phyloP scores from a whole-genome alignment of 306 rosid species.

The Dalbergia cochinchinensis region DNA sequence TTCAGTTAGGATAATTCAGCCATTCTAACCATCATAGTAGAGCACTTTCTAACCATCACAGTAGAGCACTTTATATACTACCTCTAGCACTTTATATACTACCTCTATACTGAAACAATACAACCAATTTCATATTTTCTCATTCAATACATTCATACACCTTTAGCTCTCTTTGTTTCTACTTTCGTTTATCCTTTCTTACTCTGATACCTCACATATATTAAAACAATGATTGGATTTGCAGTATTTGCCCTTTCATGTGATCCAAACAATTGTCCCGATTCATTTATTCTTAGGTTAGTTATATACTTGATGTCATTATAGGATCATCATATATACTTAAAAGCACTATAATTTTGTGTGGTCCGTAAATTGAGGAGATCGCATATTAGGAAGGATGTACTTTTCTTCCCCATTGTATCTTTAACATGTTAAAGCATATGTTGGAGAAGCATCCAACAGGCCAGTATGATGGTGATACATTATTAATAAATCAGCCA shows the following conservation, averaged over 20 bases:
- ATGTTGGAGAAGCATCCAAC: slow-evolving; percentile 76
- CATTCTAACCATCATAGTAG: too few species aligned
- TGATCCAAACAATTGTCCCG: slow-evolving; percentile 40
- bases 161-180: too few species aligned
- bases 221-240: slow-evolving; percentile 22
- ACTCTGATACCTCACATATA: too few species aligned
- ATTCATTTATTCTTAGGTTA: neutral
- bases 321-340: slow-evolving; percentile 2
- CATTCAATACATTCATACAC: too few species aligned
- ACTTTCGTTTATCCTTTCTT: too few species aligned
- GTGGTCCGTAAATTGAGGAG: slow-evolving; percentile 36
- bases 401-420: slow-evolving; percentile 34
- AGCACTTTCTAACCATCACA: too few species aligned
- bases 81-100: too few species aligned
- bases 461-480: slow-evolving; percentile 52
- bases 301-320: slow-evolving; percentile 13
- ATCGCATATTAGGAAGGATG: slow-evolving; percentile 28
- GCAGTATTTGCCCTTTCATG: slow-evolving; percentile 1
- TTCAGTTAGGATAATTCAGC: too few species aligned
- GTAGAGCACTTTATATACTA: too few species aligned
- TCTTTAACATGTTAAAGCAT: slow-evolving; percentile 47
- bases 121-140: too few species aligned
- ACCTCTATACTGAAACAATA: too few species aligned
- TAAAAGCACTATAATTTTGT: slow-evolving; percentile 22
- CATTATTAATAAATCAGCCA: slow-evolving; percentile 20